phyloP scores from a whole-genome alignment of 768 basidiomycete species.

The Tulasnella sp. region DNA sequence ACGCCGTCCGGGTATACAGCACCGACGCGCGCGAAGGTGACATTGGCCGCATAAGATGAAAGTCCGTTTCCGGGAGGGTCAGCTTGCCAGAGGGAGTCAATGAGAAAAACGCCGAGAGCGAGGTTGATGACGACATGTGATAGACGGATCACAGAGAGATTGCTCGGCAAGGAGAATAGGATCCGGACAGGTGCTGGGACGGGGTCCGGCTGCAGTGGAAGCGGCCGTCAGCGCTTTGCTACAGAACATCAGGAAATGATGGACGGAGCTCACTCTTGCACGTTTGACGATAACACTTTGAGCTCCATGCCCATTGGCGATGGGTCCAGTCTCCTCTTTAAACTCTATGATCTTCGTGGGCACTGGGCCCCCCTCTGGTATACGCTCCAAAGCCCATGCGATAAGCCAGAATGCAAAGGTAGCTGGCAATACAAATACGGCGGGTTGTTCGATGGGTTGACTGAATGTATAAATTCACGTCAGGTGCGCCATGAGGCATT shows the following conservation, averaged over 20 bases:
- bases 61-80: slow-evolving; percentile 44
- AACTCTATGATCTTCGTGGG: slow-evolving; percentile 2
- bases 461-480: neutral
- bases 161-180: slow-evolving; percentile 12
- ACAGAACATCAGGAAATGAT: neutral
- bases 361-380: neutral
- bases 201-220: neutral
- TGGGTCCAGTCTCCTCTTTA: neutral
- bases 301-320: slow-evolving; percentile 2
- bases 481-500: neutral
- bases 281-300: neutral
- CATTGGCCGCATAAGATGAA: slow-evolving; percentile 33
- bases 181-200: neutral
- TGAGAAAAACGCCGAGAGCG: slow-evolving; percentile 27
- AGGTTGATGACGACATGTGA: slow-evolving; percentile 31
- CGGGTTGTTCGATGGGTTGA: neutral
- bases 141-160: neutral
- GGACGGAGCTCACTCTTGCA: neutral
- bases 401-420: neutral
- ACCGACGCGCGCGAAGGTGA: slow-evolving; percentile 58
- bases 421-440: neutral
- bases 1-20: slow-evolving; percentile 53
- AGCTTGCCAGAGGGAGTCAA: slow-evolving; percentile 35
- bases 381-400: neutral
- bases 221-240: neutral